Evolutionary conservation across 768 basidiomycete genomes (phyloP).

Genomic region (Chalciporus piperatus): DNA sequence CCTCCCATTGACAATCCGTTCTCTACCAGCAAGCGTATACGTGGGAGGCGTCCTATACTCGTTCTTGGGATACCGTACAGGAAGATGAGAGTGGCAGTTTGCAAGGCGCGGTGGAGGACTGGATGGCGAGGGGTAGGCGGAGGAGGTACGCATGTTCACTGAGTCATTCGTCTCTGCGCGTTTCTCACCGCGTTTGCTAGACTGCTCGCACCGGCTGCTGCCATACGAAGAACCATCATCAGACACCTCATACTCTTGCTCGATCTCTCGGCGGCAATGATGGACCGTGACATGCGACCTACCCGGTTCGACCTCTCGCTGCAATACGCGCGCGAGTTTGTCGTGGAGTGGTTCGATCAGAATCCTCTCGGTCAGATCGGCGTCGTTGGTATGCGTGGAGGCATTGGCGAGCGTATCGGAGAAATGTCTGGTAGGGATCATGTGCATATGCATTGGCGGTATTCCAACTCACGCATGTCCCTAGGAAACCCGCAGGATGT

Average conservation of each 20-base stretch:
- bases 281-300: constrained; percentile 94
- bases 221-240: constrained; percentile 93
- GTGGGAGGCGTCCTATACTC: constrained; percentile 94
- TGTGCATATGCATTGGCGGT: constrained; percentile 16
- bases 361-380: constrained; percentile 98
- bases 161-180: constrained; percentile 1
- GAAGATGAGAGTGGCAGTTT: constrained; percentile 94
- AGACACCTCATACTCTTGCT: constrained; percentile 92
- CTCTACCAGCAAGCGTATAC: constrained; percentile 72
- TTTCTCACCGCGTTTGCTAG: constrained; percentile 37
- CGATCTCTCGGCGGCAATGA: constrained; percentile 89
- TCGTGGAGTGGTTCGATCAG: constrained; percentile 98
- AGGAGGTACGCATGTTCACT: constrained; percentile 55
- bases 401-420: constrained; percentile 85
- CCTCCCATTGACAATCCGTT: constrained; percentile 3
- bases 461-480: constrained; percentile 5
- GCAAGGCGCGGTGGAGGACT: constrained; percentile 84
- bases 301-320: constrained; percentile 89
- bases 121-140: constrained; percentile 82
- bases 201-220: constrained; percentile 75
- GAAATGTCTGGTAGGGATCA: constrained; percentile 78
- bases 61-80: constrained; percentile 96
- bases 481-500: constrained; percentile 96
- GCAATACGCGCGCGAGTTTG: constrained; percentile 88
- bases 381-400: constrained; percentile 87